These are phyloP conservation scores for Cenchrus purpureus DNA, from an alignment of 176 grass and related monocot species.

Conservation along the genomic window DNA sequence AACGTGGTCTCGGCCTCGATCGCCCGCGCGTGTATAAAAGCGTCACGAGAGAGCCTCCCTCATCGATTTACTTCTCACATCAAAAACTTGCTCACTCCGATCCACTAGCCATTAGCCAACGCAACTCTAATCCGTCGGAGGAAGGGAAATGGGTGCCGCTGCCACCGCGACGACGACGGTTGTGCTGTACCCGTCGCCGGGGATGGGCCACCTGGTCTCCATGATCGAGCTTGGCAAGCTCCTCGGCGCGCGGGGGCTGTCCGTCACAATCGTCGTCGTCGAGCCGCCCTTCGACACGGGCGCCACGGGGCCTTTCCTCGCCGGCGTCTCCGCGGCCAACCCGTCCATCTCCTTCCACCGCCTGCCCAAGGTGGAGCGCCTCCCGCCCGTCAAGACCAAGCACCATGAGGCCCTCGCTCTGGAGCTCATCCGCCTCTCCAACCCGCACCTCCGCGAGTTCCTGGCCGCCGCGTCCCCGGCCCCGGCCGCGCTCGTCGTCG, in stretches of 20 bases:
- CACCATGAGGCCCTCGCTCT: constrained; percentile 49
- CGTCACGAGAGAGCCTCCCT: no score
- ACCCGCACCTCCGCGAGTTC: constrained; percentile 39
- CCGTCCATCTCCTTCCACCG: constrained; percentile 56
- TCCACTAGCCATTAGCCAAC: no score
- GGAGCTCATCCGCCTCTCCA: constrained; percentile 43
- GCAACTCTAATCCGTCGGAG: no score
- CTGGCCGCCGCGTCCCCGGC: constrained; percentile 5
- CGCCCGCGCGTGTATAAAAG: no score
- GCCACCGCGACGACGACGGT: background rate
- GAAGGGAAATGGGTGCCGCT: no score
- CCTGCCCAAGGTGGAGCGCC: constrained; percentile 37
- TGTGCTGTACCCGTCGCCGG: constrained; percentile 63
- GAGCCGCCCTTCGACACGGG: constrained; percentile 61
- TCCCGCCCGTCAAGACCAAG: constrained; percentile 15
- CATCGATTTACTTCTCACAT: no score
- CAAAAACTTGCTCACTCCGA: no score
- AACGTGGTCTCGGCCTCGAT: no score
- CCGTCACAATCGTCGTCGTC: constrained; percentile 54
- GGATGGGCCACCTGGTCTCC: constrained; percentile 75
- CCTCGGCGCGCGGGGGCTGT: constrained; percentile 44
- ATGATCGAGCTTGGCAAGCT: constrained; percentile 69
- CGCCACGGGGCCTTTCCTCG: constrained; percentile 46
- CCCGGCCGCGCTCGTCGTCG: constrained; percentile 54
- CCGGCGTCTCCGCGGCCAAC: constrained; percentile 49